These are phyloP conservation scores for Ganoderma meredithae DNA, from an alignment of 1,284 basidiomycete species.

Conservation along the genomic window DNA sequence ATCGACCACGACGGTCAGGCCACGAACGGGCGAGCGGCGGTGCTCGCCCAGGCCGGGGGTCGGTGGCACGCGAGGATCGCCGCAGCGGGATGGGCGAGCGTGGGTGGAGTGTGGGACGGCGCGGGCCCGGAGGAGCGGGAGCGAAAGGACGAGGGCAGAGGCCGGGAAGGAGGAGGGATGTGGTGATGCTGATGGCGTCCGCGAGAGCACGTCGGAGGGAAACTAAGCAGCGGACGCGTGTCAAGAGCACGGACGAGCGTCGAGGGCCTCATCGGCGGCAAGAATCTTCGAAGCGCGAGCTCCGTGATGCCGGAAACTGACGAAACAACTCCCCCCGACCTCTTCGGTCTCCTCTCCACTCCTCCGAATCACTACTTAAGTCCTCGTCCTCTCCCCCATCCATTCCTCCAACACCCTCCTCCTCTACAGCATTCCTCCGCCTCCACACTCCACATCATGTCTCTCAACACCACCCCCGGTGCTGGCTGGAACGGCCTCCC, in stretches of 20 bases:
- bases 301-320: constrained; percentile 30
- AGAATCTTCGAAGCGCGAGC: constrained; percentile 11
- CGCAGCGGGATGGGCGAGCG: neutral
- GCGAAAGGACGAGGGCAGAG: neutral
- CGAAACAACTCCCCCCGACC: constrained; percentile 24
- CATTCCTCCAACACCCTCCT: constrained; percentile 14
- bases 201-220: constrained; percentile 26
- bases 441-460: constrained; percentile 17
- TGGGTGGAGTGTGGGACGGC: too few species aligned
- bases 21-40: constrained; percentile 16
- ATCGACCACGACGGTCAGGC: constrained; percentile 21
- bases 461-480: constrained; percentile 16
- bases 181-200: neutral
- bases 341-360: constrained; percentile 26
- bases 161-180: neutral
- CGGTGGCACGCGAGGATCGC: constrained; percentile 7
- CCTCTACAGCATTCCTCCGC: neutral
- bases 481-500: constrained; percentile 63
- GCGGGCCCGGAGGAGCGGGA: neutral
- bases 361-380: constrained; percentile 20
- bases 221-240: constrained; percentile 21
- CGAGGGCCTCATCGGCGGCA: constrained; percentile 26
- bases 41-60: constrained; percentile 3
- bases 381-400: neutral
- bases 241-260: constrained; percentile 7